These are phyloP conservation scores for Oryza coarctata DNA, from an alignment of 176 grass and related monocot species.

Conservation along the genomic window DNA sequence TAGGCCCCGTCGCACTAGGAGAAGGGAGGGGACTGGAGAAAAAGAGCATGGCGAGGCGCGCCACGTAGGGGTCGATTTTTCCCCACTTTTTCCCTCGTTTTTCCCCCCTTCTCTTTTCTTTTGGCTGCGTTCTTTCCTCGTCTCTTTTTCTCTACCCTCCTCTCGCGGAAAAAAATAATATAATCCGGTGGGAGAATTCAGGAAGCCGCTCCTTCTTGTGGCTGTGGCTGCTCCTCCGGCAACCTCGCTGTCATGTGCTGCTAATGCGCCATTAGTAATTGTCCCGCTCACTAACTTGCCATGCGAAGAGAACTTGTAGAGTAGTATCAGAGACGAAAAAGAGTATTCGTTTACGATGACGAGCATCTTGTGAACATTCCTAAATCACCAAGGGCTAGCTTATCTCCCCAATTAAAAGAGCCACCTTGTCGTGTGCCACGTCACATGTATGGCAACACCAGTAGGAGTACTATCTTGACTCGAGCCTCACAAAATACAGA, in stretches of 20 bases:
- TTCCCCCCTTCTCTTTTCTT: not conserved
- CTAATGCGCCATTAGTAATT: not conserved
- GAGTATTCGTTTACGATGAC: not conserved
- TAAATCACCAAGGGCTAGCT: not conserved
- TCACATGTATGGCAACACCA: not conserved
- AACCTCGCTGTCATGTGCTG: slow-evolving; percentile 28
- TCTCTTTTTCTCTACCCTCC: not conserved
- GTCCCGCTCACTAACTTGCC: not conserved
- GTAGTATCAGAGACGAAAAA: not conserved
- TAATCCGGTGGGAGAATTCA: slow-evolving; percentile 31
- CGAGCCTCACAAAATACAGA: no score
- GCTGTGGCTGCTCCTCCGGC: slow-evolving; percentile 51
- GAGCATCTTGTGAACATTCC: not conserved
- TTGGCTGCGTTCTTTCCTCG: slow-evolving; percentile 27
- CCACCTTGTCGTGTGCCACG: not conserved
- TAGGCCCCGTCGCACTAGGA: slow-evolving; percentile 25
- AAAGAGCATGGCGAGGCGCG: slow-evolving; percentile 42
- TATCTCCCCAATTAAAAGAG: not conserved
- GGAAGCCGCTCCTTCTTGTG: slow-evolving; percentile 71
- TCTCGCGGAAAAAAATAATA: slow-evolving; percentile 15
- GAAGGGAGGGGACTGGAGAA: slow-evolving; percentile 38
- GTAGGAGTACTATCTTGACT: not conserved
- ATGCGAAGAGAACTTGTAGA: not conserved
- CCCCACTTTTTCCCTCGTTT: not conserved
- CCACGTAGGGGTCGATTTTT: slow-evolving; percentile 79